phyloP scores from a whole-genome alignment of 306 rosid species.

The Crotalaria pallida region DNA sequence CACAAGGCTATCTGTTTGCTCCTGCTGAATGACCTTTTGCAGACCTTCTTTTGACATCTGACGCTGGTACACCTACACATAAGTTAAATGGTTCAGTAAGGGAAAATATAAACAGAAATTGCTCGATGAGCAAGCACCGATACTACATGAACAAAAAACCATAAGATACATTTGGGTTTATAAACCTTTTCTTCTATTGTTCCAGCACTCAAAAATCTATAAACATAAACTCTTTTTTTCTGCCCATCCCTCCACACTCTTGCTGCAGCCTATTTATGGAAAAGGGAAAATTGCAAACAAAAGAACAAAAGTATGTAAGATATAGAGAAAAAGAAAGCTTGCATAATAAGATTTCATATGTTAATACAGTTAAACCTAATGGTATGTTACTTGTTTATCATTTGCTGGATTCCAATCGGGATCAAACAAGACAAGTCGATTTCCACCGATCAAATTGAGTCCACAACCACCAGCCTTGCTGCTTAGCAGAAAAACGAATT shows the following conservation, averaged over 20 bases:
- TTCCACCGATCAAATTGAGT: conserved; percentile 96
- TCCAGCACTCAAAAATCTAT: conserved; percentile 88
- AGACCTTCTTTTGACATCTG: conserved; percentile 99
- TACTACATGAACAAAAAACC: conserved; percentile 15
- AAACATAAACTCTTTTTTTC: conserved; percentile 91
- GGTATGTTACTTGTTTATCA: conserved; percentile 80
- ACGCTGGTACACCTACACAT: conserved; percentile 83
- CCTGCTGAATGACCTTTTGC: conserved; percentile 92
- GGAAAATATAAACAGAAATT: conserved; percentile 12
- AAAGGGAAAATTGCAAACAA: conserved; percentile 20
- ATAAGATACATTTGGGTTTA: not conserved
- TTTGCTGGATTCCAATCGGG: conserved; percentile 99
- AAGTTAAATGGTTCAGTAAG: too few species aligned
- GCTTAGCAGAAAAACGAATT: conserved; percentile 90
- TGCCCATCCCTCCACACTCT: conserved; percentile 99
- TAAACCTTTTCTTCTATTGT: conserved; percentile 94
- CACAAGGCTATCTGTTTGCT: conserved; percentile 48
- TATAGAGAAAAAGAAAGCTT: not conserved
- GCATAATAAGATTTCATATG: not conserved
- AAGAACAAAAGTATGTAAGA: not conserved
- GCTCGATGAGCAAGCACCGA: conserved; percentile 3
- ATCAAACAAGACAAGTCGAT: conserved; percentile 88
- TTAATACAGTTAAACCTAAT: not conserved
- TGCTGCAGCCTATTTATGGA: conserved; percentile 80
- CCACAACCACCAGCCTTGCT: conserved; percentile 99